Evolutionary conservation across 2,329 filamentous ascomycete species (phyloP).

Genomic region (Penicillium aurantiogriseum): DNA sequence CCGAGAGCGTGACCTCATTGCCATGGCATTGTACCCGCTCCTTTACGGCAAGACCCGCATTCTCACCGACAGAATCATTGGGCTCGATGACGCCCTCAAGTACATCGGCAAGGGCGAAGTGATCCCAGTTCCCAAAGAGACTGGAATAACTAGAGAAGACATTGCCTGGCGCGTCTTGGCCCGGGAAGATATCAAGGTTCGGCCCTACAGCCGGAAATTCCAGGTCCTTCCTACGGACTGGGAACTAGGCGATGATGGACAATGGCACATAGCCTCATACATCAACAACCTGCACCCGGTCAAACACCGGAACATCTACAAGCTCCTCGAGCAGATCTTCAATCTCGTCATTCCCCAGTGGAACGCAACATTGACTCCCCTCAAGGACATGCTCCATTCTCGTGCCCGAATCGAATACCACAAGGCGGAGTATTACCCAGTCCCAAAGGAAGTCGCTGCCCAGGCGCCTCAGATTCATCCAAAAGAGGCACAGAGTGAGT

Average conservation of each 20-base stretch:
- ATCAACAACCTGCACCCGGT: conserved; percentile 49
- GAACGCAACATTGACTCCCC: conserved; percentile 30
- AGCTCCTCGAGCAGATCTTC: conserved; percentile 39
- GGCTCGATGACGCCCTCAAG: conserved; percentile 27
- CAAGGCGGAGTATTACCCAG: conserved; percentile 30
- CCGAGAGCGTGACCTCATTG: conserved; percentile 61
- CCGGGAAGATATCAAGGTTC: conserved; percentile 28
- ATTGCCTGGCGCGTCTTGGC: conserved; percentile 31
- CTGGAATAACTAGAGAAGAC: conserved; percentile 33
- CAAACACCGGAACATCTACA: conserved; percentile 37
- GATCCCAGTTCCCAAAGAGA: conserved; percentile 27
- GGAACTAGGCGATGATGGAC: conserved; percentile 29
- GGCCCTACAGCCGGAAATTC: conserved; percentile 36
- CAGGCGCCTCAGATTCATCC: conserved; percentile 14
- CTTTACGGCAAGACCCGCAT: conserved; percentile 34
- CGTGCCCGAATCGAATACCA: conserved; percentile 33
- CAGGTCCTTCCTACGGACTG: conserved; percentile 49
- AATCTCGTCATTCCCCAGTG: conserved; percentile 28
- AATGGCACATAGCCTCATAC: conserved; percentile 40
- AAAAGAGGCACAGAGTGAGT: conserved; percentile 24
- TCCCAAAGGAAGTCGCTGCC: conserved; percentile 19
- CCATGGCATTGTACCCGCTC: conserved; percentile 64
- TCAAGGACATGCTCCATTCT: conserved; percentile 35
- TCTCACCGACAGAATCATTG: conserved; percentile 27
- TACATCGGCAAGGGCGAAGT: conserved; percentile 26